Conservation (phyloP, 2,329 filamentous ascomycete genomes). For the Aureobasidium sp. region DNA sequence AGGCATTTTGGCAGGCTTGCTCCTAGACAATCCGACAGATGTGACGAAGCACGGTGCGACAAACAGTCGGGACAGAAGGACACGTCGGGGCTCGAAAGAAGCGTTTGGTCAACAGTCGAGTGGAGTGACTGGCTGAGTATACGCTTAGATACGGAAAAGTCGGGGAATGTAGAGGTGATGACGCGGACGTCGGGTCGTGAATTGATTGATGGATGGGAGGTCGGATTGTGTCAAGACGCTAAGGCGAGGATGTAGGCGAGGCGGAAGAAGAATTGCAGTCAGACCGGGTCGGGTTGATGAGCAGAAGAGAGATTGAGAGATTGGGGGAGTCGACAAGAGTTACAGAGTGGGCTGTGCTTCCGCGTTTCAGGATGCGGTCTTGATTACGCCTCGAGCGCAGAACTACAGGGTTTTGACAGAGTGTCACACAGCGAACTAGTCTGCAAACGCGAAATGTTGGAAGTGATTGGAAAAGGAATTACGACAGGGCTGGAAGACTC, state of each 20-base stretch:
- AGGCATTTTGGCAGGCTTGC: conserved; percentile 24
- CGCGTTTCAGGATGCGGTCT: conserved; percentile 13
- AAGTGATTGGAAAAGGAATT: not conserved
- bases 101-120: not conserved
- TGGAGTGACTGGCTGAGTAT: not conserved
- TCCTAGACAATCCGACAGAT: not conserved
- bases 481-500: not conserved
- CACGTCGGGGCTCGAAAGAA: not conserved
- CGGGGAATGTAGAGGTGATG: conserved; percentile 10
- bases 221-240: not conserved
- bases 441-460: not conserved
- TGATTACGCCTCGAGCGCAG: conserved; percentile 4
- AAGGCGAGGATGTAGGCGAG: not conserved
- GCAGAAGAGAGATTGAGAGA: conserved; percentile 10
- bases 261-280: not conserved
- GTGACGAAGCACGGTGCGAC: not conserved
- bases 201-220: not conserved
- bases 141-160: conserved; percentile 4
- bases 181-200: not conserved
- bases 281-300: conserved; percentile 7
- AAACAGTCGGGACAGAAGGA: not conserved
- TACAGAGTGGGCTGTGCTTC: conserved; percentile 14
- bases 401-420: conserved; percentile 8
- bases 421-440: conserved; percentile 1
- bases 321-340: conserved; percentile 8